phyloP scores from a whole-genome alignment of 2,329 filamentous ascomycete genomes.

The Ceratocystis cacaofunesta region DNA sequence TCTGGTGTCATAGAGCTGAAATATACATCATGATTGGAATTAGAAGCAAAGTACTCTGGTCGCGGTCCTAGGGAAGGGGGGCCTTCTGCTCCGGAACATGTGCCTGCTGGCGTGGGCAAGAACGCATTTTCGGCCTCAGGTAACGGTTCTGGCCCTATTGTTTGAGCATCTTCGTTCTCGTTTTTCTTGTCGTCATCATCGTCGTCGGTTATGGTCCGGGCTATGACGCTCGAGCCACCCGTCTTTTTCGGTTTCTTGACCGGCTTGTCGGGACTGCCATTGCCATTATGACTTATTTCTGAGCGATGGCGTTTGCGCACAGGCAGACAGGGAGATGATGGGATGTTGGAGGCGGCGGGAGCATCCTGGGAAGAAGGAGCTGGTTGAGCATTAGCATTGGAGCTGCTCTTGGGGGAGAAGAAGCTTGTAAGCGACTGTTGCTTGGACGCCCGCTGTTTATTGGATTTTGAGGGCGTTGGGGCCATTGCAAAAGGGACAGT shows the following conservation, averaged over 20 bases:
- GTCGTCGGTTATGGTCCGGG: not conserved
- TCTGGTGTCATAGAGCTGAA: constrained; percentile 28
- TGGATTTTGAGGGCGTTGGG: constrained; percentile 25
- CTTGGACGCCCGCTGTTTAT: constrained; percentile 37
- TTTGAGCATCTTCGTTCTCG: constrained; percentile 4
- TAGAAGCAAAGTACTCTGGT: constrained; percentile 8
- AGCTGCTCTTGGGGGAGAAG: constrained; percentile 45
- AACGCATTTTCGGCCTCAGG: not conserved
- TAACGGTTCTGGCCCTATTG: not conserved
- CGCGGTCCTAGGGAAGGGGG: not conserved
- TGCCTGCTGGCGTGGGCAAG: not conserved
- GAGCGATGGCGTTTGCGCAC: constrained; percentile 19
- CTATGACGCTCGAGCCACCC: not conserved
- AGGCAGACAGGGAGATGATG: constrained; percentile 22
- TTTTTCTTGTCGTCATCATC: constrained; percentile 2
- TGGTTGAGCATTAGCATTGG: constrained; percentile 22
- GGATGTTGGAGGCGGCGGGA: constrained; percentile 20
- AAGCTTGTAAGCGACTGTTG: constrained; percentile 79
- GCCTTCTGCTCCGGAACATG: not conserved
- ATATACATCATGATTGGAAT: constrained; percentile 12
- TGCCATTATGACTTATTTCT: constrained; percentile 16
- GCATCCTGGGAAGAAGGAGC: constrained; percentile 25
- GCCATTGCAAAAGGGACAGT: constrained; percentile 22
- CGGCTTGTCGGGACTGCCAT: constrained; percentile 16
- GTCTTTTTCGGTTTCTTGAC: constrained; percentile 16